phyloP scores from a whole-genome alignment of 169 alveolate genomes.

The Babesia ovata region DNA sequence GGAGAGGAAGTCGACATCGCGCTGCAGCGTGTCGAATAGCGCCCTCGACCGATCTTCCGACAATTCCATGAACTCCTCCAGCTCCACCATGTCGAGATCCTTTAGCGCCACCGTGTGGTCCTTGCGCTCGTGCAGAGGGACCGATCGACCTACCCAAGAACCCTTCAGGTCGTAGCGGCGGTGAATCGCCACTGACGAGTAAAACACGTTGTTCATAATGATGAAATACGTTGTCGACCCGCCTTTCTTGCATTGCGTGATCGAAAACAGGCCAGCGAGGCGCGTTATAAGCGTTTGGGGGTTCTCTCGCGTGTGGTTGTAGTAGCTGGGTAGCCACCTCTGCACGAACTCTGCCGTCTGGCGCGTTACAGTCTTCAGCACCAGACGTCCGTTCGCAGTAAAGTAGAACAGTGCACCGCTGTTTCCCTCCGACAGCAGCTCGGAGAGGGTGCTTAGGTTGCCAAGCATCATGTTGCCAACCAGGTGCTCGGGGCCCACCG shows the following conservation, averaged over 20 bases:
- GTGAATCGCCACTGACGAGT: constrained; percentile 89
- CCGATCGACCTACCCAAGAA: constrained; percentile 87
- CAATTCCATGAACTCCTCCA: constrained; percentile 76
- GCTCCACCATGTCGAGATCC: constrained; percentile 84
- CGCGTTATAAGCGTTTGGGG: constrained; percentile 50
- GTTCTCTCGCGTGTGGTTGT: constrained; percentile 24
- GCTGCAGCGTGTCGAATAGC: constrained; percentile 74
- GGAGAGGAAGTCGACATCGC: constrained; percentile 83
- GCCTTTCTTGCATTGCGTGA: constrained; percentile 21
- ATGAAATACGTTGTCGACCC: constrained; percentile 81
- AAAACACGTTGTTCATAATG: constrained; percentile 95
- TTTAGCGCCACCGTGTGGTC: constrained; percentile 89
- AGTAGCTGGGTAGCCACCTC: constrained; percentile 63
- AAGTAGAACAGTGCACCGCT: constrained; percentile 95
- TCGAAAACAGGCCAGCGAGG: constrained; percentile 55
- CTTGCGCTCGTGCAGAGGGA: constrained; percentile 77
- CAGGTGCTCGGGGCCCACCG: constrained; percentile 96
- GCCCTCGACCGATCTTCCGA: constrained; percentile 71
- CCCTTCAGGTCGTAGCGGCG: constrained; percentile 91
- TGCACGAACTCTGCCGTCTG: constrained; percentile 59
- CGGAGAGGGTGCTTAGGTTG: constrained; percentile 91
- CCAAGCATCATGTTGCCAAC: constrained; percentile 93
- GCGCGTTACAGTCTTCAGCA: constrained; percentile 73
- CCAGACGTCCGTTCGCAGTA: constrained; percentile 89
- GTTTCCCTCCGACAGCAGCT: constrained; percentile 92